A percentile compares a stretch with the other conserved stretches of the same genome.
phyloP scores from a whole-genome alignment of 2,329 filamentous ascomycete genomes.

The Colletotrichum sp. region DNA sequence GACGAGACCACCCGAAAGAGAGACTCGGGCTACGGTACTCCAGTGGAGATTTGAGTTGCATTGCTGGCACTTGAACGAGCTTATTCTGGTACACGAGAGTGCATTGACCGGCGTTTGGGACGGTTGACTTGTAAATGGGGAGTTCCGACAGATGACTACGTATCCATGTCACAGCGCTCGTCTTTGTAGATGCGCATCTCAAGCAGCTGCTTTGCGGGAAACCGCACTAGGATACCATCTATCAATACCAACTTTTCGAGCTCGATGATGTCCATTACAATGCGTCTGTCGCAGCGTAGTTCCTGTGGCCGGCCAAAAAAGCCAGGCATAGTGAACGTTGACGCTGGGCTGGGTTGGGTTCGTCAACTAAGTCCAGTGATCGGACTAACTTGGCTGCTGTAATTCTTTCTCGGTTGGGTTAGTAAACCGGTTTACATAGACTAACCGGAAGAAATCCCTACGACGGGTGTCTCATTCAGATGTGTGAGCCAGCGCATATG shows the following conservation, averaged over 20 bases:
- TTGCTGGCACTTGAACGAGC: not conserved
- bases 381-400: no score
- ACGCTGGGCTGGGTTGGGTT: no score
- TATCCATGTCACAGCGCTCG: not conserved
- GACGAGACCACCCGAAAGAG: conserved; percentile 26
- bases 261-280: not conserved
- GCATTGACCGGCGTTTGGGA: not conserved
- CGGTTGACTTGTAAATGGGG: not conserved
- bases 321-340: no score
- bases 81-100: not conserved
- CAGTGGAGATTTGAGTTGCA: conserved; percentile 10
- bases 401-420: no score
- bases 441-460: not conserved
- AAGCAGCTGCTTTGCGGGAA: not conserved
- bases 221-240: not conserved
- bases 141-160: not conserved
- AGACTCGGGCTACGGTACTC: conserved; percentile 22
- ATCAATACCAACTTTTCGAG: not conserved
- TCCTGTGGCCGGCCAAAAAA: no score
- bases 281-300: not conserved
- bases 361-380: no score
- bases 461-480: not conserved
- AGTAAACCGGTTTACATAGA: no score
- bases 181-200: not conserved
- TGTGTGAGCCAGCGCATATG: not conserved